phyloP scores from a whole-genome alignment of 1,284 basidiomycete genomes.

The Apiotrichum mycotoxinovorans region DNA sequence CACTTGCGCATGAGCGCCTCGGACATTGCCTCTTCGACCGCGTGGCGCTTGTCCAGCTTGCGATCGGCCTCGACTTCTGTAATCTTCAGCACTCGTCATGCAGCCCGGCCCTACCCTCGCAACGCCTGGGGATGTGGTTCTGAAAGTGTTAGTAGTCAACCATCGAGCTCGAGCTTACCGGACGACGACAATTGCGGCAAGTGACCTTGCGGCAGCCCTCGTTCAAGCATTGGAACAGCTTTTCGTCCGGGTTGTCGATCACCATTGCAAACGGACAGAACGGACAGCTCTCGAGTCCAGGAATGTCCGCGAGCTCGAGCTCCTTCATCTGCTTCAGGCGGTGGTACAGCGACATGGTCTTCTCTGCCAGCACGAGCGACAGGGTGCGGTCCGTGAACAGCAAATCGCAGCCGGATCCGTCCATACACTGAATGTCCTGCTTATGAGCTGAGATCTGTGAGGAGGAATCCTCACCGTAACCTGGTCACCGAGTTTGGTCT shows the following conservation, averaged over 20 bases:
- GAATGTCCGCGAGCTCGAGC: slow-evolving; percentile 63
- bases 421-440: slow-evolving; percentile 71
- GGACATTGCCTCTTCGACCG: slow-evolving; percentile 85
- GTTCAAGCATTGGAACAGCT: slow-evolving; percentile 72
- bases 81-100: slow-evolving; percentile 29
- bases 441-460: neutral
- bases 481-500: slow-evolving; percentile 50
- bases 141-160: slow-evolving; percentile 28
- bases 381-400: slow-evolving; percentile 66
- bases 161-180: slow-evolving; percentile 52
- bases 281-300: slow-evolving; percentile 72
- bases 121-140: slow-evolving; percentile 84
- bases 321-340: slow-evolving; percentile 70
- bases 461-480: slow-evolving; percentile 29
- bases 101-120: slow-evolving; percentile 51
- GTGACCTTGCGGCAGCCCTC: slow-evolving; percentile 67
- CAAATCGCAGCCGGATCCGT: slow-evolving; percentile 67
- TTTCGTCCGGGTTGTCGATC: slow-evolving; percentile 72
- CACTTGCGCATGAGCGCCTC: slow-evolving; percentile 77
- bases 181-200: slow-evolving; percentile 71
- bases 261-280: slow-evolving; percentile 75
- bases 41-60: slow-evolving; percentile 66
- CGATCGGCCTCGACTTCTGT: slow-evolving; percentile 63
- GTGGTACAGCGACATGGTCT: slow-evolving; percentile 66
- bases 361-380: slow-evolving; percentile 54